Conservation (phyloP, 495 filamentous ascomycete species). For the Penicillium nucicola region DNA sequence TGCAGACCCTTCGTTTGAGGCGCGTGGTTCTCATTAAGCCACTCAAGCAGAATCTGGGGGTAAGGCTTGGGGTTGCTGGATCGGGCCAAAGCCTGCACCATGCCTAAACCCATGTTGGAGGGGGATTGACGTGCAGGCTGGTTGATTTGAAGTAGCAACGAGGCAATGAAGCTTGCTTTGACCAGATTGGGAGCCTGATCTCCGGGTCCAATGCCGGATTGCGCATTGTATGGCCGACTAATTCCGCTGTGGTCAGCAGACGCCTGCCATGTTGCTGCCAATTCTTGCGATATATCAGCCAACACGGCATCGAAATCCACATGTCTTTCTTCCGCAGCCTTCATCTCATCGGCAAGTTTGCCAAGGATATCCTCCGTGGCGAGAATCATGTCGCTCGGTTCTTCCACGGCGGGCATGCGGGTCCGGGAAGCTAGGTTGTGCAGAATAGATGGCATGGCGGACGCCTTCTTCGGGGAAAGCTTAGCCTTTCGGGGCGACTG, state of each 20-base stretch:
- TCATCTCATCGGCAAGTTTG: constrained; percentile 54
- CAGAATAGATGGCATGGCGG: constrained; percentile 47
- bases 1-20: constrained; percentile 57
- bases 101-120: constrained; percentile 24
- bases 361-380: constrained; percentile 41
- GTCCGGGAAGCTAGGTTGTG: constrained; percentile 38
- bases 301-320: constrained; percentile 53
- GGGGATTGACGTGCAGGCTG: constrained; percentile 53
- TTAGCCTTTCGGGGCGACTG: constrained; percentile 39
- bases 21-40: constrained; percentile 69
- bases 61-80: constrained; percentile 49
- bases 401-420: constrained; percentile 32
- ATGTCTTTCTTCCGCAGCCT: constrained; percentile 49
- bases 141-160: constrained; percentile 68
- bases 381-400: constrained; percentile 45
- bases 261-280: constrained; percentile 57
- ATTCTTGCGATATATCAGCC: constrained; percentile 50
- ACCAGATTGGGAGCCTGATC: constrained; percentile 54
- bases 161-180: constrained; percentile 71
- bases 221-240: constrained; percentile 49
- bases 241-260: constrained; percentile 40
- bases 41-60: constrained; percentile 72
- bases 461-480: constrained; percentile 45
- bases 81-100: constrained; percentile 31
- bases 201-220: constrained; percentile 58